Evolutionary conservation across 1,284 basidiomycete genomes (phyloP).

Genomic region (Earliella scabrosa): DNA sequence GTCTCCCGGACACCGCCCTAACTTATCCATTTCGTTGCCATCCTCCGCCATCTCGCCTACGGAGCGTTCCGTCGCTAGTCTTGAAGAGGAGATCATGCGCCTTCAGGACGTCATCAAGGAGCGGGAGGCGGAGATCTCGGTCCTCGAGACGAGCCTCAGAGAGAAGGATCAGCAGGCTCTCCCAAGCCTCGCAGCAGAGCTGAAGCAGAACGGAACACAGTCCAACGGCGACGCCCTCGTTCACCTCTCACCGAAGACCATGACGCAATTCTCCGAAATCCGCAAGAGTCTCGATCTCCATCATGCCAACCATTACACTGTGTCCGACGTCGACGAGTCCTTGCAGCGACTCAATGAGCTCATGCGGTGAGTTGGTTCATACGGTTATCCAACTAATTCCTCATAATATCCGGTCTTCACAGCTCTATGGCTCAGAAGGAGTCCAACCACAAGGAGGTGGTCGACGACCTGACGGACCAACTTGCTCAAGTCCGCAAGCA

Average conservation of each 20-base stretch:
- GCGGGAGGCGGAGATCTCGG: conserved; percentile 83
- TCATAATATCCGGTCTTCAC: conserved; percentile 1
- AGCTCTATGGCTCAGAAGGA: conserved; percentile 97
- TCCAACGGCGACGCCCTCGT: conserved; percentile 21
- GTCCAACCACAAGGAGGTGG: conserved; percentile 77
- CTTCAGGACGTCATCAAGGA: conserved; percentile 88
- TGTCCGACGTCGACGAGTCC: conserved; percentile 65
- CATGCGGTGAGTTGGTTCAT: conserved; percentile 67
- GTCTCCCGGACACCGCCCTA: conserved; percentile 55
- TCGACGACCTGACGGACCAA: conserved; percentile 72
- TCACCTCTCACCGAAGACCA: conserved; percentile 68
- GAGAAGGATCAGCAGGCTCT: conserved; percentile 43
- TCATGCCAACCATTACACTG: conserved; percentile 31
- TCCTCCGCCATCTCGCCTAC: conserved; percentile 43
- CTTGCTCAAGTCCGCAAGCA: conserved; percentile 73
- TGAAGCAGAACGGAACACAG: conserved; percentile 19
- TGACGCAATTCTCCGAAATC: conserved; percentile 72
- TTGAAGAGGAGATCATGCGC: conserved; percentile 92
- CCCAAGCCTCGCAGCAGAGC: not conserved
- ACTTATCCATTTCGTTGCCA: conserved; percentile 64
- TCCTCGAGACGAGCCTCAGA: conserved; percentile 72
- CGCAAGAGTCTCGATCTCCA: conserved; percentile 64
- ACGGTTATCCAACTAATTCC: conserved; percentile 1
- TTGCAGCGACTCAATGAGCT: conserved; percentile 82
- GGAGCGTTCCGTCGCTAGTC: conserved; percentile 78